Evolutionary conservation across 345 rosid species (phyloP).

Genomic region (Lepidium aucheri): DNA sequence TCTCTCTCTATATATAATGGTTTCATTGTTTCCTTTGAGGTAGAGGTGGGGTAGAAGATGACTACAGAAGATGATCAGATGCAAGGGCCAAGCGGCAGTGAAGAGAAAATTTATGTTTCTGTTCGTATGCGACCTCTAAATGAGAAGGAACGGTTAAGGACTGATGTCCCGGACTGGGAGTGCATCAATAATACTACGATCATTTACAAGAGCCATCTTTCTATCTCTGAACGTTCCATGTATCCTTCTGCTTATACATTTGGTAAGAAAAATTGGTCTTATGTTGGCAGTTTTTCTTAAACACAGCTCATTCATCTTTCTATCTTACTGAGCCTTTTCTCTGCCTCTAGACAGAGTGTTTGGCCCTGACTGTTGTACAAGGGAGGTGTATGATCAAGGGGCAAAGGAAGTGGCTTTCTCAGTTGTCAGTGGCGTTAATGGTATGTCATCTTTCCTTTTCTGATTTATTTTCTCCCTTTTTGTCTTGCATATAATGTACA

Average conservation of each 20-base stretch:
- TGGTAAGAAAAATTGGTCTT: conserved; percentile 37
- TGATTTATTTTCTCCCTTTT: conserved; percentile 28
- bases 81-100: conserved; percentile 28
- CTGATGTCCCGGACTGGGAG: conserved; percentile 79
- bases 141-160: conserved; percentile 56
- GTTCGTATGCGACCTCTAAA: conserved; percentile 80
- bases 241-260: conserved; percentile 79
- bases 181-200: conserved; percentile 60
- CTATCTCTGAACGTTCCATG: conserved; percentile 75
- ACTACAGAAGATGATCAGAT: conserved; percentile 42
- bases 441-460: background rate
- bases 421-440: conserved; percentile 66
- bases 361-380: conserved; percentile 51
- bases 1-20: background rate
- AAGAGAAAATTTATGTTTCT: conserved; percentile 68
- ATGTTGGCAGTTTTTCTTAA: background rate
- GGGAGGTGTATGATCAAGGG: conserved; percentile 69
- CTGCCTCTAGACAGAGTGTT: conserved; percentile 64
- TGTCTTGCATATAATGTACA: background rate
- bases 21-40: background rate
- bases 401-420: conserved; percentile 79
- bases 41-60: conserved; percentile 35
- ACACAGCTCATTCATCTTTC: conserved; percentile 5
- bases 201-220: conserved; percentile 58
- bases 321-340: conserved; percentile 12